Evolutionary conservation across 2,329 filamentous ascomycete species (phyloP).

Genomic region (Verticillium nonalfalfae): DNA sequence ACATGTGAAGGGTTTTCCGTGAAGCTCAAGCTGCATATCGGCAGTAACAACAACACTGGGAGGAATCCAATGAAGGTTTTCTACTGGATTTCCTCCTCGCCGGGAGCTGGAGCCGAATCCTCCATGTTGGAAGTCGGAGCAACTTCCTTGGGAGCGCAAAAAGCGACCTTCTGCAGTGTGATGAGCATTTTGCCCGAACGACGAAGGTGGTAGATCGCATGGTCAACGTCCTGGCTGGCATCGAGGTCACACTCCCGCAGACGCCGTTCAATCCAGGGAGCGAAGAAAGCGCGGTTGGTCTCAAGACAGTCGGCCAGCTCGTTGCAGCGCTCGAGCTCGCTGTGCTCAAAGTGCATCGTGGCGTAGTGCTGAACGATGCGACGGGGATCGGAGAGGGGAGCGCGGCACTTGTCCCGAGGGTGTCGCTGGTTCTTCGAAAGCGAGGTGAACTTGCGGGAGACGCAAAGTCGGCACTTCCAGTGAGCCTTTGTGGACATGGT

Average conservation of each 20-base stretch:
- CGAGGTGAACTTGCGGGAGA: background rate
- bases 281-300: background rate
- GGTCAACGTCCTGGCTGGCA: background rate
- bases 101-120: too few species aligned
- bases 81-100: too few species aligned
- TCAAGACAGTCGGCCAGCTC: background rate
- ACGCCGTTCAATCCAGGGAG: background rate
- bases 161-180: background rate
- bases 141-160: background rate
- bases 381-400: background rate
- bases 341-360: background rate
- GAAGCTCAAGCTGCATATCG: too few species aligned
- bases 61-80: too few species aligned
- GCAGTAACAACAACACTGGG: too few species aligned
- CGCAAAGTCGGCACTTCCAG: background rate
- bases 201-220: background rate
- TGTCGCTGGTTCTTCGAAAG: conserved; percentile 14
- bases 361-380: background rate
- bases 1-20: too few species aligned
- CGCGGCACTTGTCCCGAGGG: conserved; percentile 20
- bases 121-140: too few species aligned
- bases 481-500: background rate
- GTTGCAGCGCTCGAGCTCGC: background rate
- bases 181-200: background rate
- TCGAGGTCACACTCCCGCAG: background rate